Base-by-base conservation (phyloP, 2,329 filamentous ascomycete genomes). In the Penicillium digitatum region DNA sequence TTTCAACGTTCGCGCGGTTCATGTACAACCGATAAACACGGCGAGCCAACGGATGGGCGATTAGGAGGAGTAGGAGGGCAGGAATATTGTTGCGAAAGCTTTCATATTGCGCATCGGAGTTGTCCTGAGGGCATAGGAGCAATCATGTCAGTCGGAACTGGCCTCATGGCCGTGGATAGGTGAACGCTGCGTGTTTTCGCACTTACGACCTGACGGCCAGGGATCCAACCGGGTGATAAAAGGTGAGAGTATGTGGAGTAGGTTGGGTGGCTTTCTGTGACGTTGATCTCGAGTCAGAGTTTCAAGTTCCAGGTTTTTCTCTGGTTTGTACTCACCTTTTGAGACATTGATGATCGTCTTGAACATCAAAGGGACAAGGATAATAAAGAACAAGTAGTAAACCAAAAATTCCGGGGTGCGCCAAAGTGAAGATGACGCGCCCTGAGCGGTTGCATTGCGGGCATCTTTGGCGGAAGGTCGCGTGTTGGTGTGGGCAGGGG, bases 291-390 rank as follows among this genome's bases (percentile, higher is more conserved):
- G 37, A 27, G 48, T 66, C 43, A 66, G 60, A 50, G 58, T 57
- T 31, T 34, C n/a, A 37, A 35, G 40, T n/a, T 35, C 18, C 39
- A 7, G 24, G 27, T 12, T 43, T 39, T 29, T 37, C 48, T 34
- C 29, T n/a, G 6, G 9, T 1, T 29, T 34, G 12, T 18, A 78
- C 80, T 55, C 74, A 92, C 92, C 82, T 75, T 86, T 83, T 24
- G 94, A 99, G 43, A 95, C 90, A 74, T 89, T 84, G 63, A 91
- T 89, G 10, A 88, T 87, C n/a, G 87, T 80, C 79, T 90, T 95
- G 75, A 96, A 90, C 92, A 99, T 99, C 66, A 86, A 82, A 9
- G 90, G 90, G 26, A 97, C 80, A 52, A 79, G 80, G 6, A 83
- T 69, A 29, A 81, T 58, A 64, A 96, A 83, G 62, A 89, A 74